Percentiles rank a stretch among this genome's conserved stretches.
These are phyloP conservation scores for Penicillium psychrosexuale DNA, from an alignment of 2,329 filamentous ascomycete genomes.

Conservation along the genomic window DNA sequence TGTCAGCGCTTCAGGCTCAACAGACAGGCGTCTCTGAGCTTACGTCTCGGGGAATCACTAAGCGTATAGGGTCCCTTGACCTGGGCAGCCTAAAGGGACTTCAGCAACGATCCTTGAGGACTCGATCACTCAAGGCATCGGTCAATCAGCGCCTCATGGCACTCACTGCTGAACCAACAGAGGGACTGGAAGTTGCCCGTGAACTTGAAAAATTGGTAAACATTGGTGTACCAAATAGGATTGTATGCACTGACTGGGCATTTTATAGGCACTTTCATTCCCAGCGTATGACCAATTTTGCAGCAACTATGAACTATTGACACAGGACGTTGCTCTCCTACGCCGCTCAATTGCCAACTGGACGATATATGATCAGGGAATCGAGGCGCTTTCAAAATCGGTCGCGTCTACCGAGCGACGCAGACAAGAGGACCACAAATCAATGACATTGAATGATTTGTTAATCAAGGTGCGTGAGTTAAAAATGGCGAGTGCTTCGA, in stretches of 20 bases:
- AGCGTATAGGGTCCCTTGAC: slow-evolving; percentile 50
- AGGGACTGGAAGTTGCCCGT: slow-evolving; percentile 53
- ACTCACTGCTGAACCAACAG: slow-evolving; percentile 51
- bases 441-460: slow-evolving; percentile 77
- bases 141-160: slow-evolving; percentile 32
- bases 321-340: slow-evolving; percentile 68
- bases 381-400: slow-evolving; percentile 77
- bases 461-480: slow-evolving; percentile 70
- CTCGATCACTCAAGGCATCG: slow-evolving; percentile 29
- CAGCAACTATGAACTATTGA: slow-evolving; percentile 82
- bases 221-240: not conserved
- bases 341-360: slow-evolving; percentile 69
- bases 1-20: slow-evolving; percentile 45
- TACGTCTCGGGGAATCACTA: slow-evolving; percentile 37
- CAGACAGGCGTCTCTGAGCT: slow-evolving; percentile 21
- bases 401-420: slow-evolving; percentile 67
- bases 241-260: slow-evolving; percentile 43
- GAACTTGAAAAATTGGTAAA: slow-evolving; percentile 54
- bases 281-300: slow-evolving; percentile 89
- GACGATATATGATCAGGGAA: slow-evolving; percentile 76
- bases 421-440: slow-evolving; percentile 64
- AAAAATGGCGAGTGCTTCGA: slow-evolving; percentile 2
- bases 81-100: slow-evolving; percentile 36
- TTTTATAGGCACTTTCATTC: slow-evolving; percentile 71
- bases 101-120: slow-evolving; percentile 28